phyloP scores from a whole-genome alignment of 805 yeast species.

The Pichia deserticola region DNA sequence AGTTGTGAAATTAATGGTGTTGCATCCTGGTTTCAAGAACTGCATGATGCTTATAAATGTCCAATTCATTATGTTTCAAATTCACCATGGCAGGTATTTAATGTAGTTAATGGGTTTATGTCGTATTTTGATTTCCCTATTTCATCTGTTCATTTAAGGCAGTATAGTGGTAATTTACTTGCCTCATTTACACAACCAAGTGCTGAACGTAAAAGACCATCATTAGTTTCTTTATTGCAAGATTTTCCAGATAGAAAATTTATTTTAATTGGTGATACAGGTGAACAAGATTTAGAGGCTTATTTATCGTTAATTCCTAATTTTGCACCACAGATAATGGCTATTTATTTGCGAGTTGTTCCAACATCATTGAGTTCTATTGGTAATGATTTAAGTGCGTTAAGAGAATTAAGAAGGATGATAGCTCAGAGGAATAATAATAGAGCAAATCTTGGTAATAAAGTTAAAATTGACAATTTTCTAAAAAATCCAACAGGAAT shows the following conservation, averaged over 20 bases:
- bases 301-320: constrained; percentile 60
- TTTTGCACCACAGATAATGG: constrained; percentile 58
- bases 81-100: constrained; percentile 86
- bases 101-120: constrained; percentile 52
- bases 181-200: constrained; percentile 83
- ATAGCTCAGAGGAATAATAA: constrained; percentile 9
- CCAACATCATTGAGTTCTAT: constrained; percentile 56
- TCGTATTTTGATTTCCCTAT: constrained; percentile 51
- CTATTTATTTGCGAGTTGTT: constrained; percentile 77
- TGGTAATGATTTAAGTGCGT: constrained; percentile 30
- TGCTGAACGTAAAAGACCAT: constrained; percentile 65
- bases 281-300: constrained; percentile 92
- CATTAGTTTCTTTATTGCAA: constrained; percentile 51
- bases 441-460: background rate
- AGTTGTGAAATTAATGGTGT: constrained; percentile 74
- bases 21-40: constrained; percentile 58
- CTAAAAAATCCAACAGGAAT: constrained; percentile 10
- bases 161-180: constrained; percentile 75
- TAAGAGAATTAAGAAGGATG: constrained; percentile 17
- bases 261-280: constrained; percentile 88
- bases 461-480: background rate
- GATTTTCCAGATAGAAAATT: constrained; percentile 78
- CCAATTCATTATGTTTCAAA: constrained; percentile 89
- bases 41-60: constrained; percentile 36
- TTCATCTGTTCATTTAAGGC: constrained; percentile 83